Evolutionary conservation across 768 basidiomycete species (phyloP), one percentile per base, ranked within the genome.

Genomic region (Lactarius quietus): DNA sequence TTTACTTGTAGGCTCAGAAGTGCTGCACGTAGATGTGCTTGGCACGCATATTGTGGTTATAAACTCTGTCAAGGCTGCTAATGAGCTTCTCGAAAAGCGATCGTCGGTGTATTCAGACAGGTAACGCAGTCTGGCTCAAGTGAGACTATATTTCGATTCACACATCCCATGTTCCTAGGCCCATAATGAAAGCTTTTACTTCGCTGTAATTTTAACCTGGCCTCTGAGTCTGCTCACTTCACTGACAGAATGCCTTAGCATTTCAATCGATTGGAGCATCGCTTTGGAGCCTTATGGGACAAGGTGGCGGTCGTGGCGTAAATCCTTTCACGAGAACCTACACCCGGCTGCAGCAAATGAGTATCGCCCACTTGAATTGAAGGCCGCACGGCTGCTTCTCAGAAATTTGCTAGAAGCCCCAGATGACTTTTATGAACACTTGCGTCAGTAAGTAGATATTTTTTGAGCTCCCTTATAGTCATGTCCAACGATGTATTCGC

Each of bases 261-360:
- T 81, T 73, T 78, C 79, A 6, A 79, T 76, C 70, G 74, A 74
- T 29, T 81, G 78, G 76, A 71, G 75, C 54, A 75, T 81, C 53
- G 76, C 75, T 1, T 70, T 77, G 53, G 75, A 80, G 74, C 73
- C 73, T 3, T 82, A 82, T 56, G 78, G 78, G 39, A 72, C 76
- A 39, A 48, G 28, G 17, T 82, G 82, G 82, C 78, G 74, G 51
- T 73, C 74, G 7, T 76, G 77, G n/a, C 77, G 83, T 15, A 74
- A 76, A 15, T 51, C 78, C 6, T 80, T 83, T 64, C 76, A 78
- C 45, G 72, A 78, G 62, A 75, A 81, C 61, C 79, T 82, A 63
- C 76, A 79, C 59, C 68, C 72, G 1, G 70, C 72, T 29, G 77
- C 78, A 1, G 75, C 72, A 26, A n/a, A 57, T 20, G 54, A 59